Percentiles rank a stretch among this genome's conserved stretches.
Evolutionary conservation across 2,329 filamentous ascomycete species (phyloP).

Genomic region (Samsoniella hepiali): DNA sequence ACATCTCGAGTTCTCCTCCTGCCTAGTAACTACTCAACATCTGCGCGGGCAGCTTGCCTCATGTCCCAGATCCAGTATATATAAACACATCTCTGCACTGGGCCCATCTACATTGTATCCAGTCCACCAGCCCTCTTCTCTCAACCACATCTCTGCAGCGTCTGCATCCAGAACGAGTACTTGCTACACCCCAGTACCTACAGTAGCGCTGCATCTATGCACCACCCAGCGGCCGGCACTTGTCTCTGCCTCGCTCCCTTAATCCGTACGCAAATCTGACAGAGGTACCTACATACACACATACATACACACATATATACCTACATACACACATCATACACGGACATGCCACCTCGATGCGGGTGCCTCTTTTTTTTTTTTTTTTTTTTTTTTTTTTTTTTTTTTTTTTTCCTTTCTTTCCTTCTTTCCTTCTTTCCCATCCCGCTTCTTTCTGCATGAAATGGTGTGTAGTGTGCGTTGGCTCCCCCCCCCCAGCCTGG

Average conservation of each 20-base stretch:
- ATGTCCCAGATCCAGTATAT: no score
- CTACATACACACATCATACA: no score
- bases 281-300: no score
- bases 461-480: not conserved
- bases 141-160: not conserved
- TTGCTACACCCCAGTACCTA: slow-evolving; percentile 1
- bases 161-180: not conserved
- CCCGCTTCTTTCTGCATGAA: not conserved
- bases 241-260: not conserved
- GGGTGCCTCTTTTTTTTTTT: not conserved
- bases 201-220: slow-evolving; percentile 4
- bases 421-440: not conserved
- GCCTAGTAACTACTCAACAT: no score
- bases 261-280: not conserved
- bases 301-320: no score
- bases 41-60: no score
- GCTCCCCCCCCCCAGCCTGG: not conserved
- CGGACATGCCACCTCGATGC: not conserved
- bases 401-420: not conserved
- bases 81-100: no score
- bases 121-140: not conserved
- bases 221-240: not conserved
- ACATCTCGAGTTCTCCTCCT: no score
- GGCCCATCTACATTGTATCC: no score
- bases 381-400: not conserved